Conservation (phyloP, 2,329 filamentous ascomycete species). For the Cladophialophora exuberans region DNA sequence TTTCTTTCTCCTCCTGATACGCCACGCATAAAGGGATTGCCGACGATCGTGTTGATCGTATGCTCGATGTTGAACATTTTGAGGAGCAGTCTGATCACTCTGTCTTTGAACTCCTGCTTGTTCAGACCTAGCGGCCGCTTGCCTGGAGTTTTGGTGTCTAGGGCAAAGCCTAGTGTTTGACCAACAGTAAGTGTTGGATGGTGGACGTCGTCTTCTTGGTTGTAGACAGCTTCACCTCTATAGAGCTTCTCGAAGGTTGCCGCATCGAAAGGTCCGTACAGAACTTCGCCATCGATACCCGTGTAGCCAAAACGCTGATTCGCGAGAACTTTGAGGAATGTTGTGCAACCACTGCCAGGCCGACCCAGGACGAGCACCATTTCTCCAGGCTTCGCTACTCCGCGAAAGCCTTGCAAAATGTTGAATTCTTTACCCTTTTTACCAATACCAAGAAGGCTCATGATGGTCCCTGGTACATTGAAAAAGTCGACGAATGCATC, state of each 20-base stretch:
- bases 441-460: conserved; percentile 65
- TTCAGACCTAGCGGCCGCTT: conserved; percentile 76
- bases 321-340: conserved; percentile 69
- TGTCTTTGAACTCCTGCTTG: conserved; percentile 74
- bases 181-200: conserved; percentile 84
- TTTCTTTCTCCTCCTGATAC: conserved; percentile 79
- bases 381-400: conserved; percentile 76
- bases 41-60: conserved; percentile 81
- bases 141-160: conserved; percentile 82
- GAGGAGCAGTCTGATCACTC: conserved; percentile 72
- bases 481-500: conserved; percentile 77
- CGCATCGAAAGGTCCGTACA: conserved; percentile 74
- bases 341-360: conserved; percentile 73
- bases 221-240: conserved; percentile 82
- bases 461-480: conserved; percentile 69
- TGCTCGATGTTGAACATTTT: conserved; percentile 96
- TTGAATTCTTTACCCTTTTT: conserved; percentile 72
- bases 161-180: conserved; percentile 81
- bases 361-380: conserved; percentile 84
- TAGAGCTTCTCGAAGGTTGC: conserved; percentile 72
- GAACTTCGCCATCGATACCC: conserved; percentile 69
- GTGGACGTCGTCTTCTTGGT: conserved; percentile 84
- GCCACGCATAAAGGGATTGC: conserved; percentile 78
- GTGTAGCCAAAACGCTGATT: conserved; percentile 68
- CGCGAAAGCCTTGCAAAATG: conserved; percentile 69